A percentile compares a stretch with the other conserved stretches of the same genome.
Conservation (phyloP, 2,329 filamentous ascomycete genomes). For the Bisporella sp. region DNA sequence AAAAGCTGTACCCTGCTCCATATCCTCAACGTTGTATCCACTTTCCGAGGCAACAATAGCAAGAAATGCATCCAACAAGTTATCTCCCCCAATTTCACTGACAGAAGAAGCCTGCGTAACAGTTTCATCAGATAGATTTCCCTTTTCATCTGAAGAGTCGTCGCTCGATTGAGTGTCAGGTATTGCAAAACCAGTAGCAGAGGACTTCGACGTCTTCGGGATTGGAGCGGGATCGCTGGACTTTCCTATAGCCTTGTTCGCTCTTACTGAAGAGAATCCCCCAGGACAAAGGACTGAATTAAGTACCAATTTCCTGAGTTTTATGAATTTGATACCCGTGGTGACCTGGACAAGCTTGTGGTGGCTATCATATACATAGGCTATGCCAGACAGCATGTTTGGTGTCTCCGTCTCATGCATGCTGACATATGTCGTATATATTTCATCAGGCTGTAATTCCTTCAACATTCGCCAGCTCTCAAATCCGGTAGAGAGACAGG, state of each 20-base stretch:
- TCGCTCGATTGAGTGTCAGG: too few species aligned
- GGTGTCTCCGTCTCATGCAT: slow-evolving; percentile 4
- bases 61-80: neutral
- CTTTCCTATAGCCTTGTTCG: neutral
- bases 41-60: neutral
- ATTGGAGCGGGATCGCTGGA: too few species aligned
- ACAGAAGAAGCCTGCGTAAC: neutral
- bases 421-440: slow-evolving; percentile 14
- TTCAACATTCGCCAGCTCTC: slow-evolving; percentile 12
- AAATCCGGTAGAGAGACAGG: slow-evolving; percentile 15
- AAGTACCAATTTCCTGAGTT: neutral
- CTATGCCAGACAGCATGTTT: neutral
- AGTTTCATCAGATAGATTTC: neutral
- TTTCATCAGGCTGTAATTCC: slow-evolving; percentile 3
- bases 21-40: neutral
- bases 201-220: too few species aligned
- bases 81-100: neutral
- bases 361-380: neutral
- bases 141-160: neutral
- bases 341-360: neutral
- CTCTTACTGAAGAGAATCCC: neutral
- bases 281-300: neutral
- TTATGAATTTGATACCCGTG: neutral
- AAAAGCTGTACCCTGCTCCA: neutral
- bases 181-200: too few species aligned